Base-by-base conservation (phyloP, 345 rosid species). In the Pugionium dolabratum region DNA sequence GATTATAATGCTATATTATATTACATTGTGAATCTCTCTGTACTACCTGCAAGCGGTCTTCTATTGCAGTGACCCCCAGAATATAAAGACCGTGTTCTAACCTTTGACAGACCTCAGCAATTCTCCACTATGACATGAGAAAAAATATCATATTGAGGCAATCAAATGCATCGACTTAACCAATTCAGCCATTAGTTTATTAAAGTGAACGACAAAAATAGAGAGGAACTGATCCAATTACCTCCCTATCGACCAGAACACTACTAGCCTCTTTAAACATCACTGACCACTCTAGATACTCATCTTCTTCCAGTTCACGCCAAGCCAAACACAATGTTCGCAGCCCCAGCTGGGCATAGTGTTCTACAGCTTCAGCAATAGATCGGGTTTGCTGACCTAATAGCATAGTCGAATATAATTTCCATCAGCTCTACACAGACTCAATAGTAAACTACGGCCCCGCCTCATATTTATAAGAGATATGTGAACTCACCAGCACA, bases 301-400 rank as follows among this genome's bases (percentile, higher is more conserved):
- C 97, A 55, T 85, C 81, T 67, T 85, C 89, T 78, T 79, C 78
- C 55, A 94, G 55, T 76, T 88, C 99, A 63, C 99, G 85, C 86
- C 95, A 90, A 69, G 99, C 97, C 87, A 94, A 69, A 81, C 96
- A 94, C 73, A 94, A 82, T 43, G 95, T 94, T 44, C 96, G 97
- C 45, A 94, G 82, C 58, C 99, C 99, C 80, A 86, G 67, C 74
- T 88, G 96, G 62, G 93, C 75, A 87, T 88, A 94, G 60, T 90
- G 93, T 18, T 94, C 99, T 29, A 88, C 93, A 62, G 97, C 97
- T 75, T 94, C 97, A 72, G 48, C 60, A 79, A 83, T 79, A 71
- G 74, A 81, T 78, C 96, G 82, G 28, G 93, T 86, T 75, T 90
- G 99, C 74, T 86, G 97, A 67, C 96, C 99, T 94, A 79, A 68